Percentiles rank a stretch among this genome's conserved stretches.
phyloP scores from a whole-genome alignment of 352 stramenopile genomes.

The Globisporangium irregulare region DNA sequence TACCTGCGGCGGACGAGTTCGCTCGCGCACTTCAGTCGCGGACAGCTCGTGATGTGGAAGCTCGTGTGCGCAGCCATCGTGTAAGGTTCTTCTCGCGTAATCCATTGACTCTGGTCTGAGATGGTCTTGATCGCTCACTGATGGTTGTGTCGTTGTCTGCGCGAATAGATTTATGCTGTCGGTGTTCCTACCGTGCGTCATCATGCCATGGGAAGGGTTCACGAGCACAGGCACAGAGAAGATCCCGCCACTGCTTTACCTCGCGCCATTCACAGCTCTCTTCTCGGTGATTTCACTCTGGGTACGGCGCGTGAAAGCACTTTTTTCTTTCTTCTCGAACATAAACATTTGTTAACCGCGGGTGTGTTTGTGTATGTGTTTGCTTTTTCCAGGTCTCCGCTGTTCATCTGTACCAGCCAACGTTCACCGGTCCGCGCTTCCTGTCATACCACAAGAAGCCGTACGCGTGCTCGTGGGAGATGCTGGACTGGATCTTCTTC shows the following conservation, averaged over 20 bases:
- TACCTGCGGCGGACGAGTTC: constrained; percentile 42
- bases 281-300: constrained; percentile 55
- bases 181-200: constrained; percentile 50
- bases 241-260: constrained; percentile 47
- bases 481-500: constrained; percentile 66
- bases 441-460: constrained; percentile 49
- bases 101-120: neutral
- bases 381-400: constrained; percentile 31
- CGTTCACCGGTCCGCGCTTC: constrained; percentile 55
- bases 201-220: constrained; percentile 44
- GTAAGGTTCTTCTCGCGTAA: constrained; percentile 24
- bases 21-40: constrained; percentile 43
- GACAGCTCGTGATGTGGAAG: constrained; percentile 61
- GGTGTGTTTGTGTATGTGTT: neutral
- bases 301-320: constrained; percentile 16
- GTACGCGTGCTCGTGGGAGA: constrained; percentile 56
- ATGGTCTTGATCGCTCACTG: neutral
- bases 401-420: constrained; percentile 55
- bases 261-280: constrained; percentile 39
- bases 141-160: neutral
- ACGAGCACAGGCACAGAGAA: constrained; percentile 44
- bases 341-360: too few species aligned
- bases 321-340: too few species aligned
- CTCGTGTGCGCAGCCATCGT: constrained; percentile 47
- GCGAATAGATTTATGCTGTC: constrained; percentile 42